These are phyloP conservation scores for Apiospora rasikravindrae DNA, from an alignment of 2,329 filamentous ascomycete genomes.

Conservation along the genomic window DNA sequence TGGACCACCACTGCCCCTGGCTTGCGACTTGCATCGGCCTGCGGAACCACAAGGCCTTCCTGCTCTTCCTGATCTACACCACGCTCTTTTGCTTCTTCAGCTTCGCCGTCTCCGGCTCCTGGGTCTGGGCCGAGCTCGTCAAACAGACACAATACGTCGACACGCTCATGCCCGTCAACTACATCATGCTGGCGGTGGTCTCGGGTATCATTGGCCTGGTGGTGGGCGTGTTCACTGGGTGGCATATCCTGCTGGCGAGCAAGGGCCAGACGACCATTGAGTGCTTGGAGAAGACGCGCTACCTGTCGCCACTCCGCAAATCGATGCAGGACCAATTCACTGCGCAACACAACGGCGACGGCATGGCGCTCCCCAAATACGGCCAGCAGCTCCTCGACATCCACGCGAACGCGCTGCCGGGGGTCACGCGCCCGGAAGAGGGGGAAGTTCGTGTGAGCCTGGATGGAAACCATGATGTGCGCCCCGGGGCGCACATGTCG, in stretches of 20 bases:
- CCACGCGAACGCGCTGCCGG: constrained; percentile 80
- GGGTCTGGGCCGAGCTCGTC: constrained; percentile 86
- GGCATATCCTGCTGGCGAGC: constrained; percentile 85
- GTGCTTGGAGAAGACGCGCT: constrained; percentile 92
- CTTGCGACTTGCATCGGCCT: constrained; percentile 93
- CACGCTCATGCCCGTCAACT: constrained; percentile 84
- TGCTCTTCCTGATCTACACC: constrained; percentile 90
- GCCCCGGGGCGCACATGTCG: constrained; percentile 49
- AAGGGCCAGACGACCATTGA: constrained; percentile 93
- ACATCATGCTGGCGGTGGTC: constrained; percentile 84
- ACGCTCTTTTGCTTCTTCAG: constrained; percentile 83
- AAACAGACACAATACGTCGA: constrained; percentile 74
- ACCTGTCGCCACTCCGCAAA: constrained; percentile 79
- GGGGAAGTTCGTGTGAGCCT: constrained; percentile 64
- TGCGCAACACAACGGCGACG: constrained; percentile 58
- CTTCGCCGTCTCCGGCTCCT: constrained; percentile 77
- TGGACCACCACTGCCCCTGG: constrained; percentile 99
- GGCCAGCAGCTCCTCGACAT: constrained; percentile 80
- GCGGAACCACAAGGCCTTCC: constrained; percentile 92
- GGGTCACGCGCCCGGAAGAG: constrained; percentile 81
- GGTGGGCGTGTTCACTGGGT: constrained; percentile 84
- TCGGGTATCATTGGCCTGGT: constrained; percentile 92
- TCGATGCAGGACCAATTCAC: constrained; percentile 69
- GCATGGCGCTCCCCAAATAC: constrained; percentile 60
- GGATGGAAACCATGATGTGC: constrained; percentile 27